phyloP scores from a whole-genome alignment of 306 rosid genomes.

The Trifolium dubium region DNA sequence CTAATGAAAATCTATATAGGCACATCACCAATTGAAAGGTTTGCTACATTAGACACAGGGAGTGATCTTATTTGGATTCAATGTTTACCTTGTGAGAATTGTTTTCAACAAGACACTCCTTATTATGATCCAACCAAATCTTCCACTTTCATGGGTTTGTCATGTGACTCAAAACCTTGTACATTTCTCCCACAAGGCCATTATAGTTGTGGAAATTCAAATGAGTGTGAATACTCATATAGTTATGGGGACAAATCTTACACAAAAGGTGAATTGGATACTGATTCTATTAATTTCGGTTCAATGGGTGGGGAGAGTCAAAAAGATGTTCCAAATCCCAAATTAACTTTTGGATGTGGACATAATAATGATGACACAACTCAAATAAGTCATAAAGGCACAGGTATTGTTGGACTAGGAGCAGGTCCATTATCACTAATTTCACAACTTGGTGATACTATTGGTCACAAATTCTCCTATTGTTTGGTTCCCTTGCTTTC shows the following conservation, averaged over 20 bases:
- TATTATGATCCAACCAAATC: background rate
- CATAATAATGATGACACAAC: background rate
- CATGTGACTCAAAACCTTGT: too few species aligned
- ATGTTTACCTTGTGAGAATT: conserved; percentile 32
- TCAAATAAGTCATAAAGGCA: accelerated
- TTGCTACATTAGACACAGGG: conserved; percentile 35
- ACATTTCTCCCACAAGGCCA: too few species aligned
- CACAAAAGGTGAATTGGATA: background rate
- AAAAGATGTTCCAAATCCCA: background rate
- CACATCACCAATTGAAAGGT: conserved; percentile 23
- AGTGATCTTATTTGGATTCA: conserved; percentile 45
- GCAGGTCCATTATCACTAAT: conserved; percentile 37
- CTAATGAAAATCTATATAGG: conserved; percentile 39
- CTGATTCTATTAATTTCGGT: conserved; percentile 18
- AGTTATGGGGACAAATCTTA: background rate
- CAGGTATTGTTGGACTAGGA: conserved; percentile 44
- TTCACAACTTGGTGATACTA: conserved; percentile 34
- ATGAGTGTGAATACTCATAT: too few species aligned
- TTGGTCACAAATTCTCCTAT: conserved; percentile 41
- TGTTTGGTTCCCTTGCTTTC: conserved; percentile 8
- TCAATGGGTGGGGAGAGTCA: too few species aligned
- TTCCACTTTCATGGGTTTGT: too few species aligned
- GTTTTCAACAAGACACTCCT: conserved; percentile 26
- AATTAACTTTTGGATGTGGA: conserved; percentile 38
- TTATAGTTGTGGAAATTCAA: too few species aligned